Evolutionary conservation across 805 yeast genomes (phyloP), one percentile per base, ranked within the genome.

Genomic region (Ogataea zsoltii): DNA sequence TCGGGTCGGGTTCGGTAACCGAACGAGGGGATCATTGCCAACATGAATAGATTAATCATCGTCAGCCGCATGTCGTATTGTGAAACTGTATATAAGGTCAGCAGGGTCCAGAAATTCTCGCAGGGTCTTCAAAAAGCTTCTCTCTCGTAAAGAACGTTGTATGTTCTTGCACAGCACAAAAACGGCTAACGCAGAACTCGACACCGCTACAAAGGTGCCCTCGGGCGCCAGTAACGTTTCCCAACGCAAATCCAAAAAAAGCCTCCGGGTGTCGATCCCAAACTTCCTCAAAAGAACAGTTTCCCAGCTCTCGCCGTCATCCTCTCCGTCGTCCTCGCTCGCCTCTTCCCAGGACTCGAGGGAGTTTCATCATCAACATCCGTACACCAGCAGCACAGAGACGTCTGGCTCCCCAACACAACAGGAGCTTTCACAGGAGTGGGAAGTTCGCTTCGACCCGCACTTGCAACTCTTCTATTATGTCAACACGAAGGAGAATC

Each of bases 381-480:
- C 14, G 5, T 21, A 21, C 25, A 21, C 25, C 25, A 21, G 25
- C 25, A 21, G 7, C 25, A 21, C 7, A 5, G 25, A 21, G 25
- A 21, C 25, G 5, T 21, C 25, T 9, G 9, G 25, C 25, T 9
- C 25, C 9, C 25, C 25, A 21, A 21, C 25, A 21, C 25, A 21
- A 21, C 25, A 21, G 9, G 25, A 21, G 9, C 25, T 21, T 5
- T 9, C 72, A 30, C 44, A 63, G 32, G 57, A 58, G 11, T 67
- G 72, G 72, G 63, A 67, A 37, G 56, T 67, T 23, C 47, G 68
- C 33, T 67, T 51, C 45, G 78, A 75, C 50, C 61, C 69, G 1
- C 54, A 54, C 4, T 57, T 74, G 31, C 62, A 70, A 32, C 71
- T 70, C 51, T 65, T 67, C 50, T 74, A 71, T 53, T 75, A 71